Base-by-base conservation (phyloP, 768 basidiomycete species). In the Termitomyces sp. region DNA sequence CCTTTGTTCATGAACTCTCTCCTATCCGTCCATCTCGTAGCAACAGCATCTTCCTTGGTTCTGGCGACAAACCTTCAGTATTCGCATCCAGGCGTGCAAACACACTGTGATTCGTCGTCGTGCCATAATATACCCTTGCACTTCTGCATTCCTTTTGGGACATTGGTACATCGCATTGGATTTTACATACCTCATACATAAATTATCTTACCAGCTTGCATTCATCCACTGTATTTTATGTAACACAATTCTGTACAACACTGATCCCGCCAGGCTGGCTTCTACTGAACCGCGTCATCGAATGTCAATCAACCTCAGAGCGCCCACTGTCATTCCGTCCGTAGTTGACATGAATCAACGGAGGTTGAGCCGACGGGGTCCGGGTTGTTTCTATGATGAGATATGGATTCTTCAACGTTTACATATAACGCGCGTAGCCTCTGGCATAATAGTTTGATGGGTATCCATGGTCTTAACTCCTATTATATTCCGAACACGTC, bases 21-120 rank as follows among this genome's bases (percentile, higher is more conserved):
- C 57, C 58, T 35, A 47, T 64, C 54, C 57, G 56, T 43, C 45
- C 31, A 42, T n/a, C 56, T 42, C 60, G 59, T 50, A 32, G 23
- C 17, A 45, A 41, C 27, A 43, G 23, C 42, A 34, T 43, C 32
- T n/a, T 53, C 19, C 19, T 25, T 19, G 51, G 35, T 14, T 44
- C n/a, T 34, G 31, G 23, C 12, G 49, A 59, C 17, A 59, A 58
- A 43, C 11, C 37, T 9, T 19, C 32, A 29, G 21, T 54, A 16
- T 3, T 12, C 48, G 32, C 40, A 31, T 31, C 54, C 12, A 54
- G 40, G 48, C 44, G 60, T 14, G 48, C 57, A 40, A 55, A 51
- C 35, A 41, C 38, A 17, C 41, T 56, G 12, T 58, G 50, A 51
- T 27, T 38, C 17, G 4, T 23, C 25, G 32, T 5, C 21, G 19